phyloP scores from a whole-genome alignment of 352 stramenopile genomes.

The Phytophthora quininea region DNA sequence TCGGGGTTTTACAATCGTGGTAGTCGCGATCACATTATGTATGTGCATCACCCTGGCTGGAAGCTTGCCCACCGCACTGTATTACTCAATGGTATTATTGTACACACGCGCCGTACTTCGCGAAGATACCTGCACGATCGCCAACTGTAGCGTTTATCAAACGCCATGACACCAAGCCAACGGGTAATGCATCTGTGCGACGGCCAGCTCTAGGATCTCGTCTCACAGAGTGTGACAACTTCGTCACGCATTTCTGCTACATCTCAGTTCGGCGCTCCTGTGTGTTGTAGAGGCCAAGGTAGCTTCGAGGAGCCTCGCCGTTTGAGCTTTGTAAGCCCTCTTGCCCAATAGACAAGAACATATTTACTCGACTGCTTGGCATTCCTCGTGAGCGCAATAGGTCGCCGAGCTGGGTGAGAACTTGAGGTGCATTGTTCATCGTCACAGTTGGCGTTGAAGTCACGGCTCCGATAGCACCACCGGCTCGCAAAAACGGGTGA shows the following conservation, averaged over 20 bases:
- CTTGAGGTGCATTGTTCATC: conserved; percentile 40
- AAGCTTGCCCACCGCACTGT: conserved; percentile 11
- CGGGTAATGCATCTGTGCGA: conserved; percentile 6
- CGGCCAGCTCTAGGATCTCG: conserved; percentile 2
- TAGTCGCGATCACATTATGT: no score
- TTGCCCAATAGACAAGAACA: conserved; percentile 58
- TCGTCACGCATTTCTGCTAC: conserved; percentile 32
- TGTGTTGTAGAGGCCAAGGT: conserved; percentile 60
- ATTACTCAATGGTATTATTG: conserved; percentile 20
- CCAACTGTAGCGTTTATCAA: not conserved
- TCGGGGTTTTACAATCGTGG: no score
- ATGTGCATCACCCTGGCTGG: no score
- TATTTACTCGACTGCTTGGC: conserved; percentile 46
- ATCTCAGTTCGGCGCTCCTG: conserved; percentile 72
- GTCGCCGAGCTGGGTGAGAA: conserved; percentile 56
- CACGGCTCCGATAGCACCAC: conserved; percentile 24
- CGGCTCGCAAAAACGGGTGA: conserved; percentile 80
- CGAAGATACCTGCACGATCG: not conserved
- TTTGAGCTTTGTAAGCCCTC: conserved; percentile 37
- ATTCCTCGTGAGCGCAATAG: conserved; percentile 56
- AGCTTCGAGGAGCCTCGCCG: conserved; percentile 9
- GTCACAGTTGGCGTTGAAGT: conserved; percentile 42
- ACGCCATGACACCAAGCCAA: conserved; percentile 8
- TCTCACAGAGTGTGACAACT: not conserved
- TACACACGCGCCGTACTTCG: conserved; percentile 11